phyloP scores from a whole-genome alignment of 106 monocot species.

The Acorus gramineus region DNA sequence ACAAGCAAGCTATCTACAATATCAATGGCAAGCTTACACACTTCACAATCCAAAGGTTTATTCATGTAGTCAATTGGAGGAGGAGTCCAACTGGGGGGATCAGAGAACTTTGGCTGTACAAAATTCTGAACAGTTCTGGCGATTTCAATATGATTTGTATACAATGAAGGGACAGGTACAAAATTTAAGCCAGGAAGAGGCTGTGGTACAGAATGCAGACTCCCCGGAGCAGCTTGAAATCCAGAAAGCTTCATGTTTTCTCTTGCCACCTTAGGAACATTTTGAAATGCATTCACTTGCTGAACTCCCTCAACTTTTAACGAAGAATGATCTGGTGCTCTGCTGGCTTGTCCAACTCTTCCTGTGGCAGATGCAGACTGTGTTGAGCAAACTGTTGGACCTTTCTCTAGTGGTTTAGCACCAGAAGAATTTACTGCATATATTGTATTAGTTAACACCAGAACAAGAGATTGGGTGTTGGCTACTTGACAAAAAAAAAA shows the following conservation, averaged over 20 bases:
- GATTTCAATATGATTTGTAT: constrained; percentile 54
- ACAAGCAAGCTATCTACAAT: constrained; percentile 80
- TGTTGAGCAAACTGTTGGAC: constrained; percentile 12
- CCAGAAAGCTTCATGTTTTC: constrained; percentile 16
- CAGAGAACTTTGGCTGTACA: constrained; percentile 41
- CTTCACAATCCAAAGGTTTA: constrained; percentile 42
- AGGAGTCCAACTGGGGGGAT: constrained; percentile 50
- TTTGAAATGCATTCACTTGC: constrained; percentile 16
- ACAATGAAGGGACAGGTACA: constrained; percentile 24
- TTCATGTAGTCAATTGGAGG: constrained; percentile 75
- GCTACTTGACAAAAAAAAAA: no score
- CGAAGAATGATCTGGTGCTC: constrained; percentile 12
- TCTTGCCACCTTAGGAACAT: constrained; percentile 10
- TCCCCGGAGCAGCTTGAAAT: constrained; percentile 21
- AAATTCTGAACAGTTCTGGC: constrained; percentile 58
- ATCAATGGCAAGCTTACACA: constrained; percentile 58
- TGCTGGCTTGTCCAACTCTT: constrained; percentile 18
- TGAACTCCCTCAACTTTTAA: constrained; percentile 14
- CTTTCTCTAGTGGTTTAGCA: constrained; percentile 23
- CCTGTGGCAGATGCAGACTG: constrained; percentile 22
- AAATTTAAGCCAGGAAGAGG: constrained; percentile 26
- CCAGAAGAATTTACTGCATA: constrained; percentile 18
- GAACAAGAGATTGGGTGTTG: no score
- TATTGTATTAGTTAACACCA: background rate
- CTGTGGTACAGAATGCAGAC: constrained; percentile 30